Evolutionary conservation across 306 rosid species (phyloP), one percentile per base, ranked within the genome.

Genomic region (Vicia villosa): DNA sequence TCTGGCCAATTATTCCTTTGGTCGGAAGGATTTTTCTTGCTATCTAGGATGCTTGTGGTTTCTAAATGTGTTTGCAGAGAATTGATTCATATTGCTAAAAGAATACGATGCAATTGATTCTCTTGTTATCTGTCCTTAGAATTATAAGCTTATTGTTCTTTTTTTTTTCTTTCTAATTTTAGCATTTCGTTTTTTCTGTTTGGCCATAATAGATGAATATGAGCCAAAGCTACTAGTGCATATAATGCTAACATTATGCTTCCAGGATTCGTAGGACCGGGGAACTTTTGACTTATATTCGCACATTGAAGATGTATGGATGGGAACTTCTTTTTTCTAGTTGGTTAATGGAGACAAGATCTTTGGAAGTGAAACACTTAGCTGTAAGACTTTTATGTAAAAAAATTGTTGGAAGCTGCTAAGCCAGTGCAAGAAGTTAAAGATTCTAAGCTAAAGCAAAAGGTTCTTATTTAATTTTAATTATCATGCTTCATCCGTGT

Each of bases 331-430:
- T 93, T 72, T 90, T 93, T 80, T 82, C 96, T 72, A 78, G 82
- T 77, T 90, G 97, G 98, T 84, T 93, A 87, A 90, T 87, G 98
- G 88, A 85, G 67, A 93, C 97, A 17, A 86, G 98, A 88, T 82
- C 90, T 78, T 68, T 55, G 58, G 98, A 93, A 93, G 83, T 93
- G 75, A 83, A 70, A 72, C 91, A 93, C 85, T 80, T 93, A 57
- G 88, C 90, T 67, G 98, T 93, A 88, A 71, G 93, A 62, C 38
- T 74, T 54, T 32, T 40, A 38, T 69, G 46, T n/a, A 34, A 26
- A 54, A 8, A 1, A 12, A 40, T 15, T 65, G 26, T 42, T 64
- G 46, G 59, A 77, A 57, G 6, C 69, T 63, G 63, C 42, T 21
- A 2, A 28, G 34, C 21, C 43, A 60, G 72, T 72, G 52, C 17